phyloP scores from a whole-genome alignment of 148 eudicot species.

The Euryodendron excelsum region DNA sequence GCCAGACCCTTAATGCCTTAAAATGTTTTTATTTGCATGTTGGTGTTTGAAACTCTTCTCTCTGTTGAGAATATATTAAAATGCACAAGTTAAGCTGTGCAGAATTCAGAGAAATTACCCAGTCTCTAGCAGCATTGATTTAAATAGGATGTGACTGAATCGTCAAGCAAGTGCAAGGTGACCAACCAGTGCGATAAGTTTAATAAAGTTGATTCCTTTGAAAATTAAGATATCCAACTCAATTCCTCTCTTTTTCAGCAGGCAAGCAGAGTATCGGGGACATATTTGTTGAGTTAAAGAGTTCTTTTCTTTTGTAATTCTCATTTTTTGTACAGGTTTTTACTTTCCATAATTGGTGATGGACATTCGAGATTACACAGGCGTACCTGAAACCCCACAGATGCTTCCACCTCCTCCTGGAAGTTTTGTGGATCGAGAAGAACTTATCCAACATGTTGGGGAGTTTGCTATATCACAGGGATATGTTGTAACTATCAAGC shows the following conservation, averaged over 20 bases:
- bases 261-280: too few relatives aligned
- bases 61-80: not conserved
- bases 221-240: not conserved
- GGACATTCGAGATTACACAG: conserved; percentile 19
- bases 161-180: too few relatives aligned
- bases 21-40: not conserved
- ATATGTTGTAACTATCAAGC: conserved; percentile 67
- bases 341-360: conserved; percentile 2
- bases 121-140: not conserved
- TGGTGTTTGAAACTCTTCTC: not conserved
- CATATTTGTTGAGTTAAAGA: too few relatives aligned
- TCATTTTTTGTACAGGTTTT: conserved; percentile 6
- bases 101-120: not conserved
- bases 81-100: not conserved
- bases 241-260: not conserved
- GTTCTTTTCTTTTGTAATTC: not conserved
- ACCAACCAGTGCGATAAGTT: not conserved
- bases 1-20: not conserved
- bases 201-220: not conserved
- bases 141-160: not conserved
- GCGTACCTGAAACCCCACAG: conserved; percentile 35
- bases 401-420: conserved; percentile 80
- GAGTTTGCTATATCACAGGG: conserved; percentile 72
- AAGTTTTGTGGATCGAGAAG: conserved; percentile 62
- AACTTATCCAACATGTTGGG: conserved; percentile 67